Evolutionary conservation across 2,329 filamentous ascomycete genomes (phyloP).

Genomic region (Orbilia blumenaviensis): DNA sequence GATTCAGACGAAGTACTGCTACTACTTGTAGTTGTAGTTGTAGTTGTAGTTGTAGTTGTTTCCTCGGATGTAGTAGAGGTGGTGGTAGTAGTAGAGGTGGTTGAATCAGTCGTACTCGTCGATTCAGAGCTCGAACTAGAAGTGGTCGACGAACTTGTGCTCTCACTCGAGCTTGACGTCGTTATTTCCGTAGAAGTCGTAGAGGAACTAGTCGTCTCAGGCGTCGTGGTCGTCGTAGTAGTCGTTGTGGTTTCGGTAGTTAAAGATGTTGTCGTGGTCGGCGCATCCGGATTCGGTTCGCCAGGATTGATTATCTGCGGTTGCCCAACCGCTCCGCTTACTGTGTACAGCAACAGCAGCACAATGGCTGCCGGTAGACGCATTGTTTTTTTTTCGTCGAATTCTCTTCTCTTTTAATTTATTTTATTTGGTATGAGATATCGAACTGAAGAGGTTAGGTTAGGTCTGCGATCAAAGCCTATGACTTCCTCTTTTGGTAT

Average conservation of each 20-base stretch:
- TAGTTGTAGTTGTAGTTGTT: background rate
- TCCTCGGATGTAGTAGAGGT: background rate
- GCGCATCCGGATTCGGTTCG: background rate
- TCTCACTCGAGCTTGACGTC: background rate
- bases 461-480: background rate
- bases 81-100: too few relatives aligned
- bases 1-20: background rate
- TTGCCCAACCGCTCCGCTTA: conserved; percentile 19
- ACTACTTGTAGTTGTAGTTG: background rate
- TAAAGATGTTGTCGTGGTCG: background rate
- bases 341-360: conserved; percentile 43
- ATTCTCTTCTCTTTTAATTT: too few relatives aligned
- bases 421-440: too few relatives aligned
- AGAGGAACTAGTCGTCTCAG: background rate
- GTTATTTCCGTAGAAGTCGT: background rate
- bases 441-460: background rate
- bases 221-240: conserved; percentile 6
- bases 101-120: background rate
- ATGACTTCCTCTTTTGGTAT: conserved; percentile 20
- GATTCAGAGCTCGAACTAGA: background rate
- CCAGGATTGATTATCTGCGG: conserved; percentile 30
- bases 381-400: too few relatives aligned
- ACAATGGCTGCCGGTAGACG: conserved; percentile 19
- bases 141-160: background rate
- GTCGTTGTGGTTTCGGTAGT: background rate